phyloP scores from a whole-genome alignment of 2,329 filamentous ascomycete genomes.

The Ophiostoma perfectum region DNA sequence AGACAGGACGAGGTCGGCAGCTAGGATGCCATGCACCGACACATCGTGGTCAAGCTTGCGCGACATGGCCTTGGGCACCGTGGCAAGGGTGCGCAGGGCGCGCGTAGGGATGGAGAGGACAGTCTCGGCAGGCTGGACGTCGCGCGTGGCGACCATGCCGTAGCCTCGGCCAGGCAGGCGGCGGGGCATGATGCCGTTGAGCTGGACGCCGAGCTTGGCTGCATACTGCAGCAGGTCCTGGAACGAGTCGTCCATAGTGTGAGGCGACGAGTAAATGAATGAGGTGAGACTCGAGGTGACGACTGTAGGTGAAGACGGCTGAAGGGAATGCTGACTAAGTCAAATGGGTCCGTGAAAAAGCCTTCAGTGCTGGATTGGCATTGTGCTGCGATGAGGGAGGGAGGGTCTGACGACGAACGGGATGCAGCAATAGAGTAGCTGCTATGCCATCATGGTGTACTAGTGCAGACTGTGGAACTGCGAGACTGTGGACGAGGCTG shows the following conservation, averaged over 20 bases:
- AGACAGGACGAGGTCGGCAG: conserved; percentile 54
- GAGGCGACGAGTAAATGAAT: not conserved
- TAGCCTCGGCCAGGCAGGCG: conserved; percentile 67
- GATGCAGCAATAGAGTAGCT: not conserved
- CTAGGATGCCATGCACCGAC: conserved; percentile 66
- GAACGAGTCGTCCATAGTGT: conserved; percentile 22
- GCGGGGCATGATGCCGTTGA: conserved; percentile 62
- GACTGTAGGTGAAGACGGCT: not conserved
- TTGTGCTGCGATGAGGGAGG: not conserved
- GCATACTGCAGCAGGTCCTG: conserved; percentile 51
- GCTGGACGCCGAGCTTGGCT: conserved; percentile 54
- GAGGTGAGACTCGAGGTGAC: not conserved
- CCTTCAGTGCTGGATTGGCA: not conserved
- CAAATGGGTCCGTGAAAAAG: conserved; percentile 7
- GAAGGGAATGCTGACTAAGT: not conserved
- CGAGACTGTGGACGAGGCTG: too few species aligned
- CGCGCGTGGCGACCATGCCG: conserved; percentile 66
- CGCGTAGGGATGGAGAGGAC: conserved; percentile 61
- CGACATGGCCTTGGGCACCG: conserved; percentile 50
- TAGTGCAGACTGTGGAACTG: too few species aligned
- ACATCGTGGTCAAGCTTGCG: conserved; percentile 48
- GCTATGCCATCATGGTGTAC: not conserved
- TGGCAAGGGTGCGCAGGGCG: conserved; percentile 60
- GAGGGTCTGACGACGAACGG: too few species aligned
- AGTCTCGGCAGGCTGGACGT: conserved; percentile 53